Base-by-base conservation (phyloP, 768 basidiomycete genomes). In the Phanerochaete carnosa region DNA sequence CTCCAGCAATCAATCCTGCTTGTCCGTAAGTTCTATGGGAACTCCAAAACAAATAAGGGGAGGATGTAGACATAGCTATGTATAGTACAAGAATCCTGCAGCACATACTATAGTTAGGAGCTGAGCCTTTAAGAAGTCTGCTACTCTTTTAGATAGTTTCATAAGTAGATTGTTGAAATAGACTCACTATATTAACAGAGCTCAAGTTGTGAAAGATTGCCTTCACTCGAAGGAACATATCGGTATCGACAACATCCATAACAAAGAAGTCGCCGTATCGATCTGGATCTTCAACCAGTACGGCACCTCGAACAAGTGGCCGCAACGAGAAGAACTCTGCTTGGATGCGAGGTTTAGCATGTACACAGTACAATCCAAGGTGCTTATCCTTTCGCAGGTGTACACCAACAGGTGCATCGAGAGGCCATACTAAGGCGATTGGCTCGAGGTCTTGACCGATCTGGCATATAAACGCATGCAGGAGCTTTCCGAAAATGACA, bases 181-280 rank as follows among this genome's bases (percentile, higher is more conserved):
- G n/a, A n/a, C n/a, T n/a, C n/a, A n/a, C n/a, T n/a, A n/a, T n/a
- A n/a, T n/a, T n/a, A n/a, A n/a, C n/a, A n/a, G n/a, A n/a, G n/a
- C n/a, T n/a, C n/a, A n/a, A n/a, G n/a, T n/a, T n/a, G n/a, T 19
- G 19, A 51, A 62, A 64, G 3, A 58, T 50, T 6, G 32, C 32
- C 22, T 47, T 30, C 12, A 46, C n/a, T 2, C 47, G 57, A 6
- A 28, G 35, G 64, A 43, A 61, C 56, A 37, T 37, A 28, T 60
- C 59, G 2, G 53, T 46, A 26, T 60, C 59, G 13, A 60, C 53
- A 26, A 55, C 19, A 37, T 60, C 59, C 16, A 60, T 33, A 7
- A 39, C 54, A 37, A 60, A 55, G 45, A 32, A 55, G 28, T 55
- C 54, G 9, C 23, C 30, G 3, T 3, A 7, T 2, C 29, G 30